Conservation (phyloP, 208 protist genomes). For the Naegleria fowleri region DNA sequence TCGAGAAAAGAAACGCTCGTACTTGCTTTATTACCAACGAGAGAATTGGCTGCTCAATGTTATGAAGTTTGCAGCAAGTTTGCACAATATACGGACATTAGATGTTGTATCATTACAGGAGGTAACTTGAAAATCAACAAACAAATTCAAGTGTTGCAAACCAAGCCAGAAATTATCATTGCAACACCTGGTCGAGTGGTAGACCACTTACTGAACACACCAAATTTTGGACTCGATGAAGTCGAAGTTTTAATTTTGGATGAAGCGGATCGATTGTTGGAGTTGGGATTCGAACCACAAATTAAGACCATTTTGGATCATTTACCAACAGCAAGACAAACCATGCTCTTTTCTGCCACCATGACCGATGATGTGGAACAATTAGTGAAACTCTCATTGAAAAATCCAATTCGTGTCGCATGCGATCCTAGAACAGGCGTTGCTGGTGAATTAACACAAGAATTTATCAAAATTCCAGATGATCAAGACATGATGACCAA, state of each 20-base stretch:
- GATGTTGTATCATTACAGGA: constrained; percentile 71
- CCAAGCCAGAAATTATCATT: constrained; percentile 21
- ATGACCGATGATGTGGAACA: constrained; percentile 30
- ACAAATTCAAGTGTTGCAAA: neutral
- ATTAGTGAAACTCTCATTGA: constrained; percentile 24
- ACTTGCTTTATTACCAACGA: constrained; percentile 74
- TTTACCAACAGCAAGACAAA: constrained; percentile 57
- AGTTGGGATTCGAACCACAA: constrained; percentile 96
- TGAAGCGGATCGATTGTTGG: constrained; percentile 97
- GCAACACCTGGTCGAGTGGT: constrained; percentile 29
- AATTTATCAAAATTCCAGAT: neutral
- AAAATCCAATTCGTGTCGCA: constrained; percentile 12
- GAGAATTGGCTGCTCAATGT: constrained; percentile 85
- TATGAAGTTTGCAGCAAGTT: constrained; percentile 65
- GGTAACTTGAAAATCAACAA: constrained; percentile 47
- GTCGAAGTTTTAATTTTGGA: constrained; percentile 82
- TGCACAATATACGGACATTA: constrained; percentile 44
- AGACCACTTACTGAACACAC: constrained; percentile 32
- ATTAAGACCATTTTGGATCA: constrained; percentile 73
- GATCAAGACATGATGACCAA: neutral
- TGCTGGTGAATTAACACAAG: neutral
- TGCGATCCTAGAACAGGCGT: neutral
- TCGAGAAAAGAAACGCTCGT: constrained; percentile 41
- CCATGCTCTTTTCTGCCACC: constrained; percentile 86
- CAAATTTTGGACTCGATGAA: constrained; percentile 6